Percentiles rank a stretch among this genome's conserved stretches.
Conservation (phyloP, 345 rosid genomes). For the Raphanus raphanistrum region DNA sequence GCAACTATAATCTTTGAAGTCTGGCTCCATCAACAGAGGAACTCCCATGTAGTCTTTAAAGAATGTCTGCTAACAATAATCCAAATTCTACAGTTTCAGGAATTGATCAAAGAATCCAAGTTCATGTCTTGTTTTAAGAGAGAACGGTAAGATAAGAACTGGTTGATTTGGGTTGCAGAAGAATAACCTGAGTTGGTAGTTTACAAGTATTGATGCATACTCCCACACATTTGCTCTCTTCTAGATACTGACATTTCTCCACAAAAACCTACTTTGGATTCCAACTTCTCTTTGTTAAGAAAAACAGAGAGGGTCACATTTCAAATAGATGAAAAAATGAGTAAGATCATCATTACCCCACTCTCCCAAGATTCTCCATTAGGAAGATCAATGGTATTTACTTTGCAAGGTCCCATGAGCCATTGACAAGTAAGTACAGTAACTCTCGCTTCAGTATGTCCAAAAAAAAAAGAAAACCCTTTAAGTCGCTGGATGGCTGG, state of each 20-base stretch:
- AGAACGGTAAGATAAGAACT: not conserved
- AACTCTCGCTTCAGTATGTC: conserved; percentile 60
- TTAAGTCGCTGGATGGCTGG: not conserved
- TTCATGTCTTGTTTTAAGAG: not conserved
- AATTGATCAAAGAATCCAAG: not conserved
- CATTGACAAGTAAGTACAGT: conserved; percentile 88
- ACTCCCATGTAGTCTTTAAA: conserved; percentile 86
- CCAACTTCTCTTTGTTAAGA: conserved; percentile 15
- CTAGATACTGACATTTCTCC: conserved; percentile 85
- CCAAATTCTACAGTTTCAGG: not conserved
- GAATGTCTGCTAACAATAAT: conserved; percentile 62
- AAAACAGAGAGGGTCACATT: not conserved
- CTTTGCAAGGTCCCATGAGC: conserved; percentile 81
- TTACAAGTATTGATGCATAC: conserved; percentile 86
- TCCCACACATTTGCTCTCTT: conserved; percentile 92
- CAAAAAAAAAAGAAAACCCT: not conserved
- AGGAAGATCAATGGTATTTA: conserved; percentile 74
- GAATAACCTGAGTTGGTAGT: conserved; percentile 80
- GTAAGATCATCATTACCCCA: conserved; percentile 53
- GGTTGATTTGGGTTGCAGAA: not conserved
- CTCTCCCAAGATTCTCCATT: conserved; percentile 70
- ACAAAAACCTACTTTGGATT: conserved; percentile 62
- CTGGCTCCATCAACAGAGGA: conserved; percentile 85
- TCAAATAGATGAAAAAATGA: not conserved
- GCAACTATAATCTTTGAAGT: conserved; percentile 83